Evolutionary conservation across 768 basidiomycete genomes (phyloP), one percentile per base, ranked within the genome.

Genomic region (Lactarius hengduanensis): DNA sequence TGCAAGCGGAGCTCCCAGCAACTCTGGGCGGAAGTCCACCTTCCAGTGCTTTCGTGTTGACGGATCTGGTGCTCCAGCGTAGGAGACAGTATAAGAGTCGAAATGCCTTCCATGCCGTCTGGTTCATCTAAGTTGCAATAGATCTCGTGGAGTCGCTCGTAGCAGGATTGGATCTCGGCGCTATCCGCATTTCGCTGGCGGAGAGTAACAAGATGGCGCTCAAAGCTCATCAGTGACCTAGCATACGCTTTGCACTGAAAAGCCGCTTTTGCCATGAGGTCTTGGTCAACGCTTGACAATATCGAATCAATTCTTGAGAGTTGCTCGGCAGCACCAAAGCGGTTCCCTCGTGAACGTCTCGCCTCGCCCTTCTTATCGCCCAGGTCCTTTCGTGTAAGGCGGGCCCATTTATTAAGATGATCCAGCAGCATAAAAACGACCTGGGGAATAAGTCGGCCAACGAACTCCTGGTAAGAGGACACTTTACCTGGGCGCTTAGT

Each of bases 71-170:
- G 94, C 70, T 98, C 93, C 57, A 98, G 76, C 3, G 92, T 92
- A 0, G 97, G 97, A 0, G 91, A 86, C 15, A 98, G 78, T 63
- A 98, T 91, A 71, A 91, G 78, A 7, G 91, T 87, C 0, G 97
- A 97, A 38, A 98, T 84, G 0, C 97, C 97, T 78, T 98, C 96
- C 97, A 99, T 99, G 18, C 97, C 97, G 77, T 99, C 97, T 0
- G 97, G 97, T 76, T 99, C 95, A 74, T 99, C 94, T 8, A 99
- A 81, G 64, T 95, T 86, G 15, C 96, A 90, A 75, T 99, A 99
- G 67, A 98, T 96, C 76, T 97, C 90, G 71, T 99, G 97, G 8
- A 99, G 80, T 20, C 87, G 86, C 72, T 98, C 97, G 74, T 94
- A 98, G 73, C 92, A 85, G 20, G 78, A 78, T 59, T 91, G 82